Evolutionary conservation across 116 monocot species (phyloP).

Genomic region (Iris pallida): DNA sequence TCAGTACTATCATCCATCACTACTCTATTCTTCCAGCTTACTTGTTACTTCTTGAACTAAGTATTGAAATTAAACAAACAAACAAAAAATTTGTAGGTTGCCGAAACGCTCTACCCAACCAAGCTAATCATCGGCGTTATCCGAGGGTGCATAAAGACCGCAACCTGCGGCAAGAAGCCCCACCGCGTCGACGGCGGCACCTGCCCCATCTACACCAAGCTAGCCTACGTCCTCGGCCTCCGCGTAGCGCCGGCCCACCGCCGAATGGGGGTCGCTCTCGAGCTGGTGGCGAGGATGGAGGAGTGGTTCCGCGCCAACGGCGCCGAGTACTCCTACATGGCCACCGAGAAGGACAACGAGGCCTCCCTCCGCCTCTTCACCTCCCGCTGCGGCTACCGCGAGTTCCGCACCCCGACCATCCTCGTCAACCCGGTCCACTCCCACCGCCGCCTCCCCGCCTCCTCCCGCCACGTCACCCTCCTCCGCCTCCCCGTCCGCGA

Average conservation of each 20-base stretch:
- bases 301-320: slow-evolving; percentile 59
- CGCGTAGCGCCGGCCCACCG: slow-evolving; percentile 70
- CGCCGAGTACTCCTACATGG: slow-evolving; percentile 95
- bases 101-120: background rate
- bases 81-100: too few species aligned
- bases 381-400: slow-evolving; percentile 61
- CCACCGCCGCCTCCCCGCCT: slow-evolving; percentile 38
- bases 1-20: background rate
- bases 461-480: slow-evolving; percentile 29
- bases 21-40: too few species aligned
- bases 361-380: slow-evolving; percentile 72
- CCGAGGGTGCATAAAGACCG: slow-evolving; percentile 78
- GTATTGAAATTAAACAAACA: too few species aligned
- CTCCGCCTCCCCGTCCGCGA: slow-evolving; percentile 33
- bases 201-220: slow-evolving; percentile 51
- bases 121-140: slow-evolving; percentile 45
- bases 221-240: slow-evolving; percentile 87
- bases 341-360: slow-evolving; percentile 76
- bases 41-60: too few species aligned
- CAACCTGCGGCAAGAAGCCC: slow-evolving; percentile 51
- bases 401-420: slow-evolving; percentile 77
- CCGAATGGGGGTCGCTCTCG: slow-evolving; percentile 62
- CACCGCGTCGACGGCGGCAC: background rate
- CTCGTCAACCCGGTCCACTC: slow-evolving; percentile 90
- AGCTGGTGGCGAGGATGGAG: slow-evolving; percentile 61